A percentile compares a stretch with the other conserved stretches of the same genome.
These are phyloP conservation scores for Albatrellus ellisii DNA, from an alignment of 768 basidiomycete species.

Conservation along the genomic window DNA sequence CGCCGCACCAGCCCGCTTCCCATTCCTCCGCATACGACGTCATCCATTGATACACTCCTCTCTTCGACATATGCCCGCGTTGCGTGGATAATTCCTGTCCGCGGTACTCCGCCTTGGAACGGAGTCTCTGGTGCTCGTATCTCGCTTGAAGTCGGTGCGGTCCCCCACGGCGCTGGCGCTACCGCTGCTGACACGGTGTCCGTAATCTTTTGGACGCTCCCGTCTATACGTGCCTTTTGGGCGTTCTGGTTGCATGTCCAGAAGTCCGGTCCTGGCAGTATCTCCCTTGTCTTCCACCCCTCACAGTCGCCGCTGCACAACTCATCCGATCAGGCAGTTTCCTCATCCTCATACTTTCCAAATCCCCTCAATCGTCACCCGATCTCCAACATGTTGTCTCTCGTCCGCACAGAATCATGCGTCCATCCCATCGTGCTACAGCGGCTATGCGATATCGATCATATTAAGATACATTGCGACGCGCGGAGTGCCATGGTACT, in stretches of 20 bases:
- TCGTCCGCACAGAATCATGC: not conserved
- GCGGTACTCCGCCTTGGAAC: slow-evolving; percentile 38
- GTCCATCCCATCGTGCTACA: not conserved
- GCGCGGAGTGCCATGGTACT: slow-evolving; percentile 32
- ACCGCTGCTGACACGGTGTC: slow-evolving; percentile 5
- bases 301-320: slow-evolving; percentile 7
- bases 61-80: slow-evolving; percentile 24
- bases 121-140: slow-evolving; percentile 29
- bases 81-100: slow-evolving; percentile 47
- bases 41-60: not conserved
- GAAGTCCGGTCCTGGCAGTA: slow-evolving; percentile 24
- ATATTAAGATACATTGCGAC: slow-evolving; percentile 51
- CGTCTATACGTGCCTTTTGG: slow-evolving; percentile 35
- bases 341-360: not conserved
- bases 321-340: not conserved
- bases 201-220: slow-evolving; percentile 34
- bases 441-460: slow-evolving; percentile 20
- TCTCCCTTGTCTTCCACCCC: slow-evolving; percentile 37
- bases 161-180: slow-evolving; percentile 7
- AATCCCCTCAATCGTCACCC: not conserved
- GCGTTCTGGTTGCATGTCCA: slow-evolving; percentile 29
- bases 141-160: slow-evolving; percentile 10
- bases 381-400: not conserved
- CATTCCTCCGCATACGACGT: not conserved
- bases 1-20: not conserved